Evolutionary conservation across 129 eudicot genomes (phyloP).

Genomic region (Centrapalus pauciflorus): DNA sequence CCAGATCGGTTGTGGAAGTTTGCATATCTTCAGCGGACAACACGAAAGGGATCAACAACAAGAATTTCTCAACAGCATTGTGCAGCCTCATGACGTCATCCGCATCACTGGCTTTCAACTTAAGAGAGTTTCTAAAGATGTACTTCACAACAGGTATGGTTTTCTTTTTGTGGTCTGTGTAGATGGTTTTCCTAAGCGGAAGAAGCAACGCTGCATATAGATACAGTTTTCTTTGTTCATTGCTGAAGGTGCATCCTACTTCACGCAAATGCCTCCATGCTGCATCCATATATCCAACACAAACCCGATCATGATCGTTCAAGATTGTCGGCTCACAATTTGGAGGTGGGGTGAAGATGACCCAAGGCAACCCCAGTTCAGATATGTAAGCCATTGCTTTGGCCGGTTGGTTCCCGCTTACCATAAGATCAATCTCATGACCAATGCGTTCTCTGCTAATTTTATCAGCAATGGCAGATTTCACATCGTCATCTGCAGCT

Average conservation of each 20-base stretch:
- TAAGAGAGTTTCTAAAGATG: slow-evolving; percentile 58
- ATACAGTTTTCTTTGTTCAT: slow-evolving; percentile 49
- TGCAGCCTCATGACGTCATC: slow-evolving; percentile 45
- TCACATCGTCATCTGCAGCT: slow-evolving; percentile 27
- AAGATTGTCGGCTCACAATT: slow-evolving; percentile 13
- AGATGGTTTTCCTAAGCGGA: slow-evolving; percentile 61
- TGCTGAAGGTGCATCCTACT: not conserved
- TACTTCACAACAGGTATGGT: slow-evolving; percentile 45
- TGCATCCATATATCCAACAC: slow-evolving; percentile 18
- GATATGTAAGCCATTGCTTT: slow-evolving; percentile 30
- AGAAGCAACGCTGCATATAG: slow-evolving; percentile 66
- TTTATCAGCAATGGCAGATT: slow-evolving; percentile 28
- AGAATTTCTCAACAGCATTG: slow-evolving; percentile 48
- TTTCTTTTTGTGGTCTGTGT: slow-evolving; percentile 60
- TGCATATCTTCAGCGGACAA: slow-evolving; percentile 32
- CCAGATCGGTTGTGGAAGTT: slow-evolving; percentile 34
- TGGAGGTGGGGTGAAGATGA: slow-evolving; percentile 23
- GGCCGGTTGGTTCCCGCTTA: slow-evolving; percentile 26
- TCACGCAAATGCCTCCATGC: slow-evolving; percentile 11
- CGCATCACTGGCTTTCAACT: slow-evolving; percentile 74
- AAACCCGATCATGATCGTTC: slow-evolving; percentile 5
- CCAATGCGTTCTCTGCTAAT: slow-evolving; percentile 33
- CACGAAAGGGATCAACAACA: slow-evolving; percentile 52
- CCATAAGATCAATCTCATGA: slow-evolving; percentile 35
- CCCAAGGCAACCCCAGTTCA: slow-evolving; percentile 25